A percentile compares a stretch with the other conserved stretches of the same genome.
Evolutionary conservation across 352 stramenopile species (phyloP).

Genomic region (Phytopythium aichiense): DNA sequence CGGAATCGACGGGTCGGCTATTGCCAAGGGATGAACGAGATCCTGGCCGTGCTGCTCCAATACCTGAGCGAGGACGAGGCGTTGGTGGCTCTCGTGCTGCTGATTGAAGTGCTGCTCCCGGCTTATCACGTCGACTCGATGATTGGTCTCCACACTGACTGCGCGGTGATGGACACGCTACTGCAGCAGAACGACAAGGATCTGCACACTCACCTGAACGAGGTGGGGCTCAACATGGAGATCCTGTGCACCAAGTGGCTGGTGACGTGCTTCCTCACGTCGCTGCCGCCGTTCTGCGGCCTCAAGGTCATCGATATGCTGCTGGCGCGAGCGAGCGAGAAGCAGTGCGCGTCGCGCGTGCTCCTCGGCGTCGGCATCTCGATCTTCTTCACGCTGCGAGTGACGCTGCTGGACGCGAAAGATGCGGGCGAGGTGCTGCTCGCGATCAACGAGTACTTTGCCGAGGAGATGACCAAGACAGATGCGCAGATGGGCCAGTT

Average conservation of each 20-base stretch:
- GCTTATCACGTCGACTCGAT: slow-evolving; percentile 84
- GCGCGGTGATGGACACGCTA: slow-evolving; percentile 78
- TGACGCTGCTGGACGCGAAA: slow-evolving; percentile 53
- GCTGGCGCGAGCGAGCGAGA: slow-evolving; percentile 51
- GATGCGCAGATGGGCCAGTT: slow-evolving; percentile 69
- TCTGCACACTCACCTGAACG: slow-evolving; percentile 62
- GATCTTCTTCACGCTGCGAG: slow-evolving; percentile 70
- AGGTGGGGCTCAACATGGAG: slow-evolving; percentile 83
- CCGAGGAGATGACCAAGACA: slow-evolving; percentile 63
- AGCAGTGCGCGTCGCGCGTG: slow-evolving; percentile 63
- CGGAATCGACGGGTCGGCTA: slow-evolving; percentile 77
- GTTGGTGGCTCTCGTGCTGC: slow-evolving; percentile 52
- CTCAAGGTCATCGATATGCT: slow-evolving; percentile 83
- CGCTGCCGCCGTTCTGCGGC: slow-evolving; percentile 56
- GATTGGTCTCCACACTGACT: slow-evolving; percentile 82
- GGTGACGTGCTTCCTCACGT: slow-evolving; percentile 84
- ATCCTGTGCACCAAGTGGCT: slow-evolving; percentile 88
- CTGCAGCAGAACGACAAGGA: slow-evolving; percentile 72
- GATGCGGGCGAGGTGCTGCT: slow-evolving; percentile 78
- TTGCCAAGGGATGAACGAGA: slow-evolving; percentile 87
- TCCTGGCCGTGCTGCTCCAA: slow-evolving; percentile 64
- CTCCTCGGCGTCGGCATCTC: slow-evolving; percentile 70
- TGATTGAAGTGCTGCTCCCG: slow-evolving; percentile 73
- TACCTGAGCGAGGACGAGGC: slow-evolving; percentile 63
- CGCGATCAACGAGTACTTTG: slow-evolving; percentile 78